Percentiles rank a stretch among this genome's conserved stretches.
Conservation (phyloP, 2,329 filamentous ascomycete genomes). For the Aspergillus neotritici region DNA sequence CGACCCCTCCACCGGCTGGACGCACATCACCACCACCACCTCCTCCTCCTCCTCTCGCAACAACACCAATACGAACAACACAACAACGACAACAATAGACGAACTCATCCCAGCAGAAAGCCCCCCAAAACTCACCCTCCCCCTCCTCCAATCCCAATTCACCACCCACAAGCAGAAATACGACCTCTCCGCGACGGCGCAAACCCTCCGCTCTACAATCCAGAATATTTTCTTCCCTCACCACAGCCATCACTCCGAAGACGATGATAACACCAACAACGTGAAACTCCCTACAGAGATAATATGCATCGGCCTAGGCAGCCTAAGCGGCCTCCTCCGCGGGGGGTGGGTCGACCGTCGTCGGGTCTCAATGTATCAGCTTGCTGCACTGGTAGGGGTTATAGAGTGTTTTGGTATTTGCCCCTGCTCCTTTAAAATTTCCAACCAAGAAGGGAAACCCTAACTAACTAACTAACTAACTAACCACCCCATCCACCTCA, state of each 20-base stretch:
- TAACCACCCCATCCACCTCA: background rate
- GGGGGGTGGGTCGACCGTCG: conserved; percentile 40
- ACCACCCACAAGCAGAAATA: conserved; percentile 23
- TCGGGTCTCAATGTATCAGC: conserved; percentile 37
- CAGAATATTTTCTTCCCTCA: no score
- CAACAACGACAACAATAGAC: background rate
- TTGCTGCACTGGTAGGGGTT: conserved; percentile 33
- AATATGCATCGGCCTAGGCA: conserved; percentile 39
- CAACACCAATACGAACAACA: background rate
- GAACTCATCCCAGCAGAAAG: conserved; percentile 33
- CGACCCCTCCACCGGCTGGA: conserved; percentile 40
- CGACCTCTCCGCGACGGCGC: conserved; percentile 22
- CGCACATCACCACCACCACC: conserved; percentile 33
- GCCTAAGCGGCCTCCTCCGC: conserved; percentile 37
- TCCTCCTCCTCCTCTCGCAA: conserved; percentile 3
- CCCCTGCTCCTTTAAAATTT: background rate
- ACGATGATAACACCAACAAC: background rate
- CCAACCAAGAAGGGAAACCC: no score
- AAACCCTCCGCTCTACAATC: no score
- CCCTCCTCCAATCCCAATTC: conserved; percentile 29
- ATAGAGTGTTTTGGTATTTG: conserved; percentile 18
- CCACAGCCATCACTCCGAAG: background rate
- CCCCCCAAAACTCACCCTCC: conserved; percentile 27
- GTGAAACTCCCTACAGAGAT: conserved; percentile 18
- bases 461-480: background rate